Evolutionary conservation across 129 eudicot species (phyloP).

Genomic region (Helichrysum umbraculigerum): DNA sequence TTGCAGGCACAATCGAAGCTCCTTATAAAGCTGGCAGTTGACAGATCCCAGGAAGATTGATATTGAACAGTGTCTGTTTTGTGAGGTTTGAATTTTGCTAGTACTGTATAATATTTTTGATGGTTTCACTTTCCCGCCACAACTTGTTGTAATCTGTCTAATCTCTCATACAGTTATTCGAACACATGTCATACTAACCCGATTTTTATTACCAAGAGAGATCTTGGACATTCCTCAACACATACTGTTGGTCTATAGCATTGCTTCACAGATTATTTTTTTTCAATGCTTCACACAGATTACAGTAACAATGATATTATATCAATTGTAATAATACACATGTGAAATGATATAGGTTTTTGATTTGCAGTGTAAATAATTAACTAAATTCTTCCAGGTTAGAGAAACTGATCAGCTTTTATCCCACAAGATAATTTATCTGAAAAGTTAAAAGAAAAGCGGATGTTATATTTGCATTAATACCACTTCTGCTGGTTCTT

Average conservation of each 20-base stretch:
- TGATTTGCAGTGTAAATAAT: too few relatives aligned
- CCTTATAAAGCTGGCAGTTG: background rate
- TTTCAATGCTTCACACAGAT: background rate
- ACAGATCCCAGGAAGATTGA: background rate
- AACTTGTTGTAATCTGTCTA: background rate
- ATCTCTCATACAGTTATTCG: background rate
- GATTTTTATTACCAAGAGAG: background rate
- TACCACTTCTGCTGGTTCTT: background rate
- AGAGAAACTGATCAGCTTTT: background rate
- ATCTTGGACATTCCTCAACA: background rate
- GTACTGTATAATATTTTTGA: background rate
- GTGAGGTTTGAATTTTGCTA: conserved; percentile 18
- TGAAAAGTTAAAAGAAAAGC: background rate
- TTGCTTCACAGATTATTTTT: background rate
- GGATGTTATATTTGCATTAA: background rate
- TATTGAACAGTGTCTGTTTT: conserved; percentile 13
- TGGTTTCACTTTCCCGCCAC: background rate
- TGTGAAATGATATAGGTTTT: background rate
- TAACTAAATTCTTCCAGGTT: background rate
- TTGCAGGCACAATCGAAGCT: background rate
- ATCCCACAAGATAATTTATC: background rate
- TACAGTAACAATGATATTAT: background rate
- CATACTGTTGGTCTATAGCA: background rate
- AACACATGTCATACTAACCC: background rate
- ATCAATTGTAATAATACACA: too few relatives aligned